Base-by-base conservation (phyloP, 164 flowering plant species). In the Sextonia rubra region DNA sequence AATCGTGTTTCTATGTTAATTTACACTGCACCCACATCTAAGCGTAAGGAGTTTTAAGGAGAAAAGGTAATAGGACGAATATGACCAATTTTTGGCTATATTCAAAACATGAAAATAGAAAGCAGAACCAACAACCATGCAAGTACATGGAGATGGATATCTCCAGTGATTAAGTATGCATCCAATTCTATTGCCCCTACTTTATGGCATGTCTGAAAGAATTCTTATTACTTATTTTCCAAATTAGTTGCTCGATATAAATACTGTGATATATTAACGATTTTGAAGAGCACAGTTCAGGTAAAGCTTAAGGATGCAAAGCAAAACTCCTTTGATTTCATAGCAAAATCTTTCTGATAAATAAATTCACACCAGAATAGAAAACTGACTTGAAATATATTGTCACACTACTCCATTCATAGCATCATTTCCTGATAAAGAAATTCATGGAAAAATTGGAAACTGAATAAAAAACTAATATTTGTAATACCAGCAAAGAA, bases 401-500 rank as follows among this genome's bases (percentile, higher is more conserved):
- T 27, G 24, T 25, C 65, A 23, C 29, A 25, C 24, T 58, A 58
- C 61, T 58, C 7, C 18, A 58, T 23, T 27, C 26, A 12, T 62
- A 62, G 15, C 25, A 62, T 14, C 67, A 26, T 64, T 25, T 64
- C 37, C 17, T 64, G 15, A 27, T 1, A 27, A 27, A 27, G 20
- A 64, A 12, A 14, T 64, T 17, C n/a, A 64, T 12, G 47, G 18
- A 27, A 55, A 26, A 12, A 30, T 8, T 14, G 30, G n/a, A 30
- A 55, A 56, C 58, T 52, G 58, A 48, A 37, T 23, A 17, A 4
- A 60, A 61, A 62, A 22, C n/a, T 29, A n/a, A 72, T 64, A 4
- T 11, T 66, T 29, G 62, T 20, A 27, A 1, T 87, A 95, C 99
- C 98, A 93, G 83, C 73, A 95, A 83, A 66, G 99, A 82, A 49